Base-by-base conservation (phyloP, 805 yeast species). In the Metschnikowia noctiluminum region DNA sequence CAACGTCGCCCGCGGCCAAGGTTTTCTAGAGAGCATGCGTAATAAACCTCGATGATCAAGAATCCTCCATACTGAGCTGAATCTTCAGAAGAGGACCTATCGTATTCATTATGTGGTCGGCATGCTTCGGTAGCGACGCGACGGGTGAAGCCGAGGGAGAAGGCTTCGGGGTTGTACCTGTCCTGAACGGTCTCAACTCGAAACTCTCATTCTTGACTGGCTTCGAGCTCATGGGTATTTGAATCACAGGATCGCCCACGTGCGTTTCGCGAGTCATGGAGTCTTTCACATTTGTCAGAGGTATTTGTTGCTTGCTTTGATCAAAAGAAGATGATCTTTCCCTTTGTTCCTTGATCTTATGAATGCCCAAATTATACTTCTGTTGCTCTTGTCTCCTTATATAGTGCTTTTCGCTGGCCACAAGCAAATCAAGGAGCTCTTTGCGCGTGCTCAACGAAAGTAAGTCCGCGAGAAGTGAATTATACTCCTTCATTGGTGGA, bases 101-200 rank as follows among this genome's bases (percentile, higher is more conserved):
- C 12, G 30, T 26, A 10, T 12, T 28, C 10, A 28, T 12, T 13
- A 28, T 45, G 31, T 21, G 26, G 28, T 38, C 43, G 10, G 7
- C 13, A 15, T 11, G 14, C 28, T 32, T 46, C 10, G 39, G 35
- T 27, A n/a, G 41, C 2, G 50, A 30, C 10, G 41, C 35, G 6
- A 61, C 60, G 0, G 78, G 77, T 0, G 78, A 72, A 1, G 60
- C 53, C 14, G 59, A 52, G 1, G 77, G 78, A 0, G 75, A 68
- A 0, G 76, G 71, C 16, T 60, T 53, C 3, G 78, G 78, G 1
- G 77, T 71, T 1, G 63, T 54, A 15, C 65, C 66, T 1, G 78
- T 73, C 44, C 70, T 61, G 50, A 73, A 73, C 2, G 77, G 77
- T 40, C 78, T 57, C 46, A 71, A 62, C 3, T 72, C 54, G 51